phyloP scores from a whole-genome alignment of 2,329 filamentous ascomycete genomes.

The Chaetomiaceae sp. region DNA sequence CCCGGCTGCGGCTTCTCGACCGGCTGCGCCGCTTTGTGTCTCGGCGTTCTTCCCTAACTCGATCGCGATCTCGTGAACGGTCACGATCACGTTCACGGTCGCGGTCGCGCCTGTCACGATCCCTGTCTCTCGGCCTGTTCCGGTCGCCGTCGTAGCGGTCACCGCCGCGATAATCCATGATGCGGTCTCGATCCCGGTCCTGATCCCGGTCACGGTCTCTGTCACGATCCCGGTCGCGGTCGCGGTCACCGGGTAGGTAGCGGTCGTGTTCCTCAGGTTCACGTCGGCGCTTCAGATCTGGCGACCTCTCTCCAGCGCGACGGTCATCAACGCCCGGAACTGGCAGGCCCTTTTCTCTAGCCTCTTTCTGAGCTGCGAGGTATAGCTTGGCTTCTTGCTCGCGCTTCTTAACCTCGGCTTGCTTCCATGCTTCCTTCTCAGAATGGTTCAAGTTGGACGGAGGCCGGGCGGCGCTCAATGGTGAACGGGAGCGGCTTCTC shows the following conservation, averaged over 20 bases:
- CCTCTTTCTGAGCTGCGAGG: slow-evolving; percentile 55
- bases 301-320: slow-evolving; percentile 30
- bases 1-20: slow-evolving; percentile 15
- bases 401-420: slow-evolving; percentile 54
- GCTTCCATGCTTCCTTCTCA: slow-evolving; percentile 52
- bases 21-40: slow-evolving; percentile 13
- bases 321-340: slow-evolving; percentile 53
- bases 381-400: slow-evolving; percentile 61
- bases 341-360: slow-evolving; percentile 52
- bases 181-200: not conserved
- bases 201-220: slow-evolving; percentile 28
- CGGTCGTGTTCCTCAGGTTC: slow-evolving; percentile 10
- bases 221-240: slow-evolving; percentile 18
- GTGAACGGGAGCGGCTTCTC: slow-evolving; percentile 41
- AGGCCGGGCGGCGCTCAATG: slow-evolving; percentile 27
- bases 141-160: slow-evolving; percentile 23
- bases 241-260: slow-evolving; percentile 13
- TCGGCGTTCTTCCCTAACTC: slow-evolving; percentile 8
- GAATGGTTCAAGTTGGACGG: slow-evolving; percentile 39
- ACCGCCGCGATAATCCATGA: slow-evolving; percentile 10
- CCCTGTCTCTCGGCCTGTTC: slow-evolving; percentile 21
- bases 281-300: slow-evolving; percentile 8
- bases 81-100: slow-evolving; percentile 12
- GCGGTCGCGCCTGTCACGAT: slow-evolving; percentile 10
- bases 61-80: slow-evolving; percentile 3